Evolutionary conservation across 1,284 basidiomycete genomes (phyloP), one percentile per base, ranked within the genome.

Genomic region (Malassezia yamatoensis): DNA sequence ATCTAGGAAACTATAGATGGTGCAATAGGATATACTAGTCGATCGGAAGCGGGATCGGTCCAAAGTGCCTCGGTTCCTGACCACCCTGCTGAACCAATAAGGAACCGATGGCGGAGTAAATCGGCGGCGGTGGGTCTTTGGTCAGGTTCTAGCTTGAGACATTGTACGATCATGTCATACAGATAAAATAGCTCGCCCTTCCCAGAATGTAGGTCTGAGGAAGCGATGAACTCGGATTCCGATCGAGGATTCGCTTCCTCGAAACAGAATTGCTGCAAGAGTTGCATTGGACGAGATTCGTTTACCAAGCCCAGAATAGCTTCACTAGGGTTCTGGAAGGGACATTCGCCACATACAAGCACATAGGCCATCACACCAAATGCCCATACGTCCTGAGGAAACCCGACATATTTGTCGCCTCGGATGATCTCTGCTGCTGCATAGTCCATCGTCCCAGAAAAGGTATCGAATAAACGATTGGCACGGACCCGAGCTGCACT

Each of bases 321-420:
- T 51, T 74, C 61, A 24, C 70, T 63, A 49, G 72, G 70, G 58
- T 73, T 88, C 86, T 74, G 84, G 80, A 74, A 70, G 0, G 91
- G 90, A 66, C 89, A 94, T 78, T 96, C 90, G 18, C 93, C 93
- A 21, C 90, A 86, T 13, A 98, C 81, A 54, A 98, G 82, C 52
- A 98, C 94, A 74, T 91, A 98, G 11, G 85, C 88, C 15, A 98
- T 88, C 11, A 96, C 90, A n/a, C 93, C 93, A 55, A 94, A 86
- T 0, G 93, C 93, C 93, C 93, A 98, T 0, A 98, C 85, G 67
- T 98, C 93, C 77, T 96, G 91, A 72, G 93, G 90, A 75, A 91
- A 93, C 40, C 93, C 93, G 53, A 85, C 81, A 74, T 98, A 98
- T 58, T 88, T 83, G 72, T 94, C 90, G 10, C 93, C 93, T 18